Evolutionary conservation across 768 basidiomycete genomes (phyloP), one percentile per base, ranked within the genome.

Genomic region (Tephrocybe rancida): DNA sequence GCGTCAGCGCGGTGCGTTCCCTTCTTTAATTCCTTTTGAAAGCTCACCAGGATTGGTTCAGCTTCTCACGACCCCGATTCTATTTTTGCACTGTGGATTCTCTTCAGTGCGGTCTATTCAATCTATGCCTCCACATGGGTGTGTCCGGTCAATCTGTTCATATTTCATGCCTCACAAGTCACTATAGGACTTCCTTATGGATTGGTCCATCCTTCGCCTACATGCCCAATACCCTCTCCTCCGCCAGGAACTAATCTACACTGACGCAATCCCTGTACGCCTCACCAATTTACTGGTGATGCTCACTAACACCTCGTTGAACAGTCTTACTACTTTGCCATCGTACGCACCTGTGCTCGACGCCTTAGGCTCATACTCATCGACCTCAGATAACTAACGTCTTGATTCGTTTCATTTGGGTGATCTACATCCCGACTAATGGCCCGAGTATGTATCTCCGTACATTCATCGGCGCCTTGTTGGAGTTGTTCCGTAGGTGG

Each of bases 121-220:
- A 53, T 80, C 2, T 99, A 97, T 66, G 83, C 85, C 4, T 78
- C 78, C 37, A 67, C 82, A 32, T 98, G 97, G 95, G 94, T 91
- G 63, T 48, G 84, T 60, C n/a, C 6, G 14, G n/a, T 14, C 27
- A 14, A 53, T 29, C 19, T 11, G 3, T 11, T 14, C 25, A 48
- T 38, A 38, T 32, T 16, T 24, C 38, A 47, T 9, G 21, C 21
- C 13, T 48, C 32, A 4, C 35, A 13, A 16, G n/a, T 16, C 16
- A 16, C 26, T 46, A 1, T 58, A 92, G 93, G 94, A 97, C 61
- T 67, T 93, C 27, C 64, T 88, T 9, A 90, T 95, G 84, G 96
- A 98, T 67, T 98, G 96, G 96, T 92, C 90, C 1, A 65, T 98
- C 39, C 73, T 93, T 38, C 77, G 82, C 52, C 75, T 79, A 3